These are phyloP conservation scores for Claviceps cyperi DNA, from an alignment of 2,329 filamentous ascomycete species.

Conservation along the genomic window DNA sequence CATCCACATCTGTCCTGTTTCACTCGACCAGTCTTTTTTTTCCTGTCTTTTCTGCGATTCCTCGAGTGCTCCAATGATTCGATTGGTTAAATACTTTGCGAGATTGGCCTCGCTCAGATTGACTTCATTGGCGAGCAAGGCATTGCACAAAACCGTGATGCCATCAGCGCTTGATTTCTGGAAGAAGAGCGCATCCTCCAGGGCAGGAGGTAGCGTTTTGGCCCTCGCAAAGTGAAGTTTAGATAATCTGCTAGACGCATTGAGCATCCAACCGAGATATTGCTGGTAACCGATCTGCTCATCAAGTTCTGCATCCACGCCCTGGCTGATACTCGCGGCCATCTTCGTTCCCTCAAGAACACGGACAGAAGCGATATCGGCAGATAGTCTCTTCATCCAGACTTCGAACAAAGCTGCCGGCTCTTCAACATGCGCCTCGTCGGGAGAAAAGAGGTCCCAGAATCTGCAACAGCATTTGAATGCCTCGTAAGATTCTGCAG, in stretches of 20 bases:
- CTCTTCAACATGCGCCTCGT: slow-evolving; percentile 17
- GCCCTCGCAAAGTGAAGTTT: slow-evolving; percentile 15
- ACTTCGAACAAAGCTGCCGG: slow-evolving; percentile 17
- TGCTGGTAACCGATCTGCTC: slow-evolving; percentile 15
- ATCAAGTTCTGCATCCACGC: slow-evolving; percentile 11
- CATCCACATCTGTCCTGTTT: slow-evolving; percentile 16
- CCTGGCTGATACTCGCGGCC: slow-evolving; percentile 6
- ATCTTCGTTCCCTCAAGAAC: slow-evolving; percentile 12
- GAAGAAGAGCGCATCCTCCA: slow-evolving; percentile 13
- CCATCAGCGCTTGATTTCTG: slow-evolving; percentile 7
- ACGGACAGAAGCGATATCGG: slow-evolving; percentile 14
- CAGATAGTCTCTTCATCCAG: slow-evolving; percentile 20
- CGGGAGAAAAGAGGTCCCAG: slow-evolving; percentile 25
- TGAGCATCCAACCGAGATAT: slow-evolving; percentile 21
- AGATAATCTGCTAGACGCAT: slow-evolving; percentile 18
- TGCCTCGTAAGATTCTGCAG: slow-evolving; percentile 24
- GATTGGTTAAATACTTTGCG: slow-evolving; percentile 17
- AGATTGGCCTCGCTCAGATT: slow-evolving; percentile 22
- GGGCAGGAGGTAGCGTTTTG: slow-evolving; percentile 11
- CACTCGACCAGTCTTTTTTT: slow-evolving; percentile 19
- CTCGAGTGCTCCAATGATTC: slow-evolving; percentile 16
- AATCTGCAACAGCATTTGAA: slow-evolving; percentile 24
- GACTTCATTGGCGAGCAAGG: slow-evolving; percentile 22
- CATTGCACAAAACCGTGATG: slow-evolving; percentile 15
- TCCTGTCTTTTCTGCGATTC: slow-evolving; percentile 15